Base-by-base conservation (phyloP, 169 alveolate genomes). In the Amoebophrya sp. region DNA sequence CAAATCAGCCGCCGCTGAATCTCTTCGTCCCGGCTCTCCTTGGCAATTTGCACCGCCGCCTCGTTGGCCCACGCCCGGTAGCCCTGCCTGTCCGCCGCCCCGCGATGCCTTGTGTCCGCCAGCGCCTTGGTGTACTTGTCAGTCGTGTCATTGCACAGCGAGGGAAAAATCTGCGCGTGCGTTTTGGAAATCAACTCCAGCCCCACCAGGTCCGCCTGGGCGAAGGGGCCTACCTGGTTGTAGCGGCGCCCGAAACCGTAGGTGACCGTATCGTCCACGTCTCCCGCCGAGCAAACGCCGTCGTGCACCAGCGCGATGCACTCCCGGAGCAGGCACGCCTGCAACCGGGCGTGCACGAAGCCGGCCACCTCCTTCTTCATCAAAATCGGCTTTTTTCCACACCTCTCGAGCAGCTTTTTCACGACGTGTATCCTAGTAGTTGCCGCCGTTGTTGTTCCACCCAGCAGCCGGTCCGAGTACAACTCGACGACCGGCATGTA, bases 261-360 rank as follows among this genome's bases (percentile, higher is more conserved):
- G 77, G 40, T 39, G 10, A 89, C 91, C 23, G 41, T 53, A 40
- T 40, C n/a, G 38, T 89, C 91, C 35, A 89, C 41, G 77, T 40
- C 41, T 32, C 39, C 91, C 33, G 91, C 77, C 33, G 23, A 12
- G 77, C 77, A 40, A 14, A 89, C 91, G 32, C 91, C 91, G 23
- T 39, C 39, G 35, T 40, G 40, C 39, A 40, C 91, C n/a, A 89
- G 91, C 40, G 40, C 77, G 77, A 89, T 40, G 23, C 91, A 89
- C 77, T 89, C 91, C 0, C 91, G 91, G 35, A 39, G 33, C 12
- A 89, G 77, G 39, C 35, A 40, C 12, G 91, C 91, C 41, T 89
- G 91, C 12, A 89, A 54, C 40, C 91, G 91, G 23, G 91, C 91
- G 39, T 54, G 41, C 41, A 89, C 91, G 91, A 89, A 89, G 7